Base-by-base conservation (phyloP, 2,329 filamentous ascomycete genomes). In the Phialocephala subalpina region DNA sequence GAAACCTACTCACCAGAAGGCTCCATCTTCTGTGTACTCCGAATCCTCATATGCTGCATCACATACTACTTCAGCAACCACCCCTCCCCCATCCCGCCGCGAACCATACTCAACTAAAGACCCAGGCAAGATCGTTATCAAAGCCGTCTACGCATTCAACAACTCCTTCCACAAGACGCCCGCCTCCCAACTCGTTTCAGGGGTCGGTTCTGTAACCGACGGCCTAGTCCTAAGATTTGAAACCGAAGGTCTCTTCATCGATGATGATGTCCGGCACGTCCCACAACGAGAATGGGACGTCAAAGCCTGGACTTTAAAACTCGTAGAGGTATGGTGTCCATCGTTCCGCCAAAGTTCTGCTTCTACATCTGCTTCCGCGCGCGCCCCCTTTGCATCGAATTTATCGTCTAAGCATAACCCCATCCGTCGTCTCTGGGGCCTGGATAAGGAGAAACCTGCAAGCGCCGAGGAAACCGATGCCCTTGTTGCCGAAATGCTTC, bases 261-360 rank as follows among this genome's bases (percentile, higher is more conserved):
- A 99, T 77, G 96, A 99, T 78, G 96, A 98, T 78, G 87, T 97
- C 60, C 90, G 94, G 53, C 89, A 90, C 68, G 93, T 97, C 18
- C 90, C 93, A n/a, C 94, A 98, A 80, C 89, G 96, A 66, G 96
- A 99, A 81, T 99, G 96, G 96, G 96, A 99, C 78, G 89, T 98
- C 76, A 98, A 98, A 80, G 94, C 95, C 29, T 98, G 96, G 96
- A 97, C 94, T 52, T 87, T 99, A 80, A 97, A 97, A 81, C 83
- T 91, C 70, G 89, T 97, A 79, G 96, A 98, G 86, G 90, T 96
- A 82, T 93, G 91, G 88, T 94, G 90, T 77, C 87, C 89, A 75
- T 87, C 90, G 78, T 87, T 78, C 81, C 86, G 77, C 64, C 82
- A 81, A 65, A 65, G 63, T 59, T 65, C 71, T 64, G 66, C 70